Percentiles rank a stretch among this genome's conserved stretches.
Evolutionary conservation across 176 grass and related monocot species (phyloP).

Genomic region (Microstegium vimineum): DNA sequence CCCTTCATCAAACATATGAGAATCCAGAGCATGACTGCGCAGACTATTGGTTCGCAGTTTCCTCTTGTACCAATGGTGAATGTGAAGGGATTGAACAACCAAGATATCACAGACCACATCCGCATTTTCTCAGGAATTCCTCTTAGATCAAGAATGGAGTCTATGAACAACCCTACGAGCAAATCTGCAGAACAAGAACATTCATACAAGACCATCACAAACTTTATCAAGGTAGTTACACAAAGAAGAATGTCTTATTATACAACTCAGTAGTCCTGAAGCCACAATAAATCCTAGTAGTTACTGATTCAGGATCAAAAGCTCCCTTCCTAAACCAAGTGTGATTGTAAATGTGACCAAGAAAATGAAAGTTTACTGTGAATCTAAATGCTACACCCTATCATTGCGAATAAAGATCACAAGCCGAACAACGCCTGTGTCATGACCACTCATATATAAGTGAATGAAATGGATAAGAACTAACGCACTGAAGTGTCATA

Average conservation of each 20-base stretch:
- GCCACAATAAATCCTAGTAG: neutral
- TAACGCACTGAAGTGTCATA: neutral
- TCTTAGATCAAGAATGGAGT: slow-evolving; percentile 58
- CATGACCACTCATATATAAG: neutral
- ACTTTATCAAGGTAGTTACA: slow-evolving; percentile 1
- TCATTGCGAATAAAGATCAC: neutral
- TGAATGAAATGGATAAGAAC: neutral
- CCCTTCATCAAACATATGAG: slow-evolving; percentile 90
- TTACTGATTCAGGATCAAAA: neutral
- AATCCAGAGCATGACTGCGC: slow-evolving; percentile 82
- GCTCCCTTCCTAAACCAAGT: neutral
- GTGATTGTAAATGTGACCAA: neutral
- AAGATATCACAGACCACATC: slow-evolving; percentile 65
- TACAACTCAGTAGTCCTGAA: neutral
- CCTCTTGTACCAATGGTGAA: slow-evolving; percentile 95
- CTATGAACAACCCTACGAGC: slow-evolving; percentile 68
- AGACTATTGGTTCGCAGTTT: slow-evolving; percentile 89
- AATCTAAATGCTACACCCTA: neutral
- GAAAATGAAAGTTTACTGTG: neutral
- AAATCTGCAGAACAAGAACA: slow-evolving; percentile 60
- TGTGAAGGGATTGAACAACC: slow-evolving; percentile 93
- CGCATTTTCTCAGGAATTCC: slow-evolving; percentile 57
- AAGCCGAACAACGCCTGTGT: neutral
- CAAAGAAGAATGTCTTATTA: neutral
- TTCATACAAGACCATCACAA: neutral